Evolutionary conservation across 1,284 basidiomycete species (phyloP).

Genomic region (Chiua sp.): DNA sequence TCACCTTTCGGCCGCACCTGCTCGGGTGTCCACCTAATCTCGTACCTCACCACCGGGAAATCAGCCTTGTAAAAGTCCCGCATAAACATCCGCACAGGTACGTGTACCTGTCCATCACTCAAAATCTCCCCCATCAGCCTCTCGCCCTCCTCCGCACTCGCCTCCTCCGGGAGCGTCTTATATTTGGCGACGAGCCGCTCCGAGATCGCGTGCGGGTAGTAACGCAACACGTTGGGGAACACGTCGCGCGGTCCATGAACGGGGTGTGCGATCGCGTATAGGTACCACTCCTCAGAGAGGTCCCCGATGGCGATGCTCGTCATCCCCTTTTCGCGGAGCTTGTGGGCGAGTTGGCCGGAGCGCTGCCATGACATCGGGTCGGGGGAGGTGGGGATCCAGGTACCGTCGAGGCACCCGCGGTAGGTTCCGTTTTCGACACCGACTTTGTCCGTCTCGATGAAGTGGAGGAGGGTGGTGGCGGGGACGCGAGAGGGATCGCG

Average conservation of each 20-base stretch:
- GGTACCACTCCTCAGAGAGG: constrained; percentile 76
- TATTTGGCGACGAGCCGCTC: constrained; percentile 53
- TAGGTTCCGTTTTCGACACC: constrained; percentile 65
- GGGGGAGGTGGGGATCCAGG: constrained; percentile 57
- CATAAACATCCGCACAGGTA: constrained; percentile 67
- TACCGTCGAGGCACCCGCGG: constrained; percentile 63
- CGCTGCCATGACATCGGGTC: constrained; percentile 74
- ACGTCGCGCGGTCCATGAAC: constrained; percentile 55
- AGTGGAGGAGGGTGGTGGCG: constrained; percentile 53
- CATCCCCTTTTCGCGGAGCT: constrained; percentile 62
- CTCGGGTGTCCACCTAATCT: constrained; percentile 72
- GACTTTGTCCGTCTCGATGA: constrained; percentile 60
- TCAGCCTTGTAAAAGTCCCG: constrained; percentile 58
- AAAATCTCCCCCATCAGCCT: constrained; percentile 58
- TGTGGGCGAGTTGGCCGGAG: constrained; percentile 59
- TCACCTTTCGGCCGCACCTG: constrained; percentile 58
- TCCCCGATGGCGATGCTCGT: constrained; percentile 68
- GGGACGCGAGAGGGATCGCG: constrained; percentile 55
- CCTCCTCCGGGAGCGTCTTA: constrained; percentile 41
- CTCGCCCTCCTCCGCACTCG: constrained; percentile 47
- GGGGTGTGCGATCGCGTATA: constrained; percentile 73
- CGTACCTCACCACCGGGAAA: constrained; percentile 71
- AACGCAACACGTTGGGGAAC: constrained; percentile 61
- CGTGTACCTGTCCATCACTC: constrained; percentile 71
- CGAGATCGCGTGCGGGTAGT: constrained; percentile 58